These are phyloP conservation scores for Artemisia tridentata DNA, from an alignment of 129 eudicot species.

Conservation along the genomic window DNA sequence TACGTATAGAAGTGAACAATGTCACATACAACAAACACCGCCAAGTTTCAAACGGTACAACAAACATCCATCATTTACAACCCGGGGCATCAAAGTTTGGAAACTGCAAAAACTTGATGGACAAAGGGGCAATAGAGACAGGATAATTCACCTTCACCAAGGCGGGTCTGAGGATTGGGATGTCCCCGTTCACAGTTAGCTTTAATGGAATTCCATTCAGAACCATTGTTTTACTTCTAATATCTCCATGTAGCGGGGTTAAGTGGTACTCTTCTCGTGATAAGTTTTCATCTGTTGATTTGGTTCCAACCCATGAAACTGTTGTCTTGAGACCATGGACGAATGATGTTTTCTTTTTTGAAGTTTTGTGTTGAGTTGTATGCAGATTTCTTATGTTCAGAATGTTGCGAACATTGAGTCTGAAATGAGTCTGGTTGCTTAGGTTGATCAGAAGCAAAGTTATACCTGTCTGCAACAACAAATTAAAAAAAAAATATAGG, in stretches of 20 bases:
- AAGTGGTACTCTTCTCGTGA: constrained; percentile 78
- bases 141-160: constrained; percentile 43
- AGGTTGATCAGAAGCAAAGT: constrained; percentile 85
- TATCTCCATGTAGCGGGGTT: constrained; percentile 60
- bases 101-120: constrained; percentile 76
- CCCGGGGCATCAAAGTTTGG: constrained; percentile 77
- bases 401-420: constrained; percentile 41
- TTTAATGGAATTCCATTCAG: constrained; percentile 65
- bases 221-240: constrained; percentile 61
- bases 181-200: constrained; percentile 47
- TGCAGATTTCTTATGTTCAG: constrained; percentile 26
- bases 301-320: constrained; percentile 82
- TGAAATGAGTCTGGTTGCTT: constrained; percentile 67
- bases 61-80: constrained; percentile 36
- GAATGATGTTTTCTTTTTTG: constrained; percentile 25
- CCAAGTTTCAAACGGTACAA: constrained; percentile 16
- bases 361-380: constrained; percentile 20
- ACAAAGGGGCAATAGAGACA: constrained; percentile 52
- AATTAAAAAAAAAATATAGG: background rate
- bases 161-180: constrained; percentile 53
- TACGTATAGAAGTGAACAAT: constrained; percentile 14
- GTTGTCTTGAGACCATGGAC: constrained; percentile 53
- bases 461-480: constrained; percentile 61
- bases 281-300: constrained; percentile 52
- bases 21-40: constrained; percentile 5